A percentile compares a stretch with the other conserved stretches of the same genome.
These are phyloP conservation scores for Volvariella surrecta DNA, from an alignment of 1,284 basidiomycete genomes.

Conservation along the genomic window DNA sequence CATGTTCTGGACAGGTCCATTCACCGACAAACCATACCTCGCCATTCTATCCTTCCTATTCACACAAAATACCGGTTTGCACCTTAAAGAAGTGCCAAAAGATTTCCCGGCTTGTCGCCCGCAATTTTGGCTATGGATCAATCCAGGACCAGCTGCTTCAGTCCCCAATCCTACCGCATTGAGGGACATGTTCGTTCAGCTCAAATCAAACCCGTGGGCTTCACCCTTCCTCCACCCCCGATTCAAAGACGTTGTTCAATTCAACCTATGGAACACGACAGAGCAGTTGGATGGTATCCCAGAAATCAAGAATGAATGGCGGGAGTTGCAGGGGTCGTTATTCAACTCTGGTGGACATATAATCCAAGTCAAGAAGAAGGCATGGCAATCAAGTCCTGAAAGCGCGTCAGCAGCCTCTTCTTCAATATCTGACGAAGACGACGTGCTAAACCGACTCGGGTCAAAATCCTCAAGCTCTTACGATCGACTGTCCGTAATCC, in stretches of 20 bases:
- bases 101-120: conserved; percentile 46
- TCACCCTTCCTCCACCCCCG: conserved; percentile 67
- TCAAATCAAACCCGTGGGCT: conserved; percentile 66
- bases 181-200: conserved; percentile 51
- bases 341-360: conserved; percentile 56
- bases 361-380: conserved; percentile 33
- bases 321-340: conserved; percentile 42
- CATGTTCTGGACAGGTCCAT: conserved; percentile 80
- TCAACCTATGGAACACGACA: conserved; percentile 79
- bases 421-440: conserved; percentile 28
- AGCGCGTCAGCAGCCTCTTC: conserved; percentile 14
- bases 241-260: conserved; percentile 68
- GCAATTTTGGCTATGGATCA: conserved; percentile 80
- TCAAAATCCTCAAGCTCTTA: conserved; percentile 58
- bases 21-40: conserved; percentile 78
- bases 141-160: conserved; percentile 56
- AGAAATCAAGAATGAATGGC: conserved; percentile 69
- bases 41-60: conserved; percentile 72
- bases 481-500: conserved; percentile 65
- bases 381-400: too few species aligned
- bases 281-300: conserved; percentile 69
- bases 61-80: conserved; percentile 70
- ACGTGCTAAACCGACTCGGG: conserved; percentile 53
- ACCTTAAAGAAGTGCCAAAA: conserved; percentile 31
- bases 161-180: conserved; percentile 60